A percentile compares a stretch with the other conserved stretches of the same genome.
These are phyloP conservation scores for Sclerospora graminicola DNA, from an alignment of 352 stramenopile species.

Conservation along the genomic window DNA sequence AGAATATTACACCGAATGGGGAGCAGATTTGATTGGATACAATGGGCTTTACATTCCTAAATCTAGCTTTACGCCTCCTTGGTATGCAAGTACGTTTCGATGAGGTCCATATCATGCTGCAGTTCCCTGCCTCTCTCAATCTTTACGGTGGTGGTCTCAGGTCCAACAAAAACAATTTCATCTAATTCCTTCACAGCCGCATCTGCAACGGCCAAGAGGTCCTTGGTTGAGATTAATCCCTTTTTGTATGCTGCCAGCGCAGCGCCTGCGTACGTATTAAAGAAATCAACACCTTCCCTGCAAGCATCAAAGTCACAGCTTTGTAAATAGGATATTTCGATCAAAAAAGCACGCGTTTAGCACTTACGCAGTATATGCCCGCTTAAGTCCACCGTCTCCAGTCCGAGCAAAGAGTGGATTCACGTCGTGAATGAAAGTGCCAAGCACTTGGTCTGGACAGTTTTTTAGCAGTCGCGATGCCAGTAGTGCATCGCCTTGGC, in stretches of 20 bases:
- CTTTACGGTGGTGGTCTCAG: slow-evolving; percentile 28
- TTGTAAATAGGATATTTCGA: too few species aligned
- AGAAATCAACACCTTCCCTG: slow-evolving; percentile 69
- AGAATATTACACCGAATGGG: neutral
- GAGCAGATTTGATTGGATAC: slow-evolving; percentile 15
- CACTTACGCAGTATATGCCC: slow-evolving; percentile 47
- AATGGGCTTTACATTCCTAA: neutral
- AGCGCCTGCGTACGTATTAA: slow-evolving; percentile 56
- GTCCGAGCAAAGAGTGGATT: slow-evolving; percentile 41
- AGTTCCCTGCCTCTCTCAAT: slow-evolving; percentile 29
- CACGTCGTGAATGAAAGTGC: slow-evolving; percentile 75
- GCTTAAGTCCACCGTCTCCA: slow-evolving; percentile 54
- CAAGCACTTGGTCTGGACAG: slow-evolving; percentile 54
- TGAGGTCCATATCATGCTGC: slow-evolving; percentile 26
- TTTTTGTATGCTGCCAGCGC: slow-evolving; percentile 47
- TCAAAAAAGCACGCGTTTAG: neutral
- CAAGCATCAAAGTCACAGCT: slow-evolving; percentile 1
- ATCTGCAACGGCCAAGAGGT: slow-evolving; percentile 35
- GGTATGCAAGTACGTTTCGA: slow-evolving; percentile 8
- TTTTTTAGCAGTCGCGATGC: slow-evolving; percentile 47
- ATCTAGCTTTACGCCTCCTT: slow-evolving; percentile 3
- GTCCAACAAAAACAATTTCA: slow-evolving; percentile 34
- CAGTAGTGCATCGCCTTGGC: slow-evolving; percentile 65
- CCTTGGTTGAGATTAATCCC: slow-evolving; percentile 36
- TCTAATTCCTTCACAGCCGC: slow-evolving; percentile 38